These are phyloP conservation scores for Diacronema lutheri DNA, from an alignment of 78 protist species.

Conservation along the genomic window DNA sequence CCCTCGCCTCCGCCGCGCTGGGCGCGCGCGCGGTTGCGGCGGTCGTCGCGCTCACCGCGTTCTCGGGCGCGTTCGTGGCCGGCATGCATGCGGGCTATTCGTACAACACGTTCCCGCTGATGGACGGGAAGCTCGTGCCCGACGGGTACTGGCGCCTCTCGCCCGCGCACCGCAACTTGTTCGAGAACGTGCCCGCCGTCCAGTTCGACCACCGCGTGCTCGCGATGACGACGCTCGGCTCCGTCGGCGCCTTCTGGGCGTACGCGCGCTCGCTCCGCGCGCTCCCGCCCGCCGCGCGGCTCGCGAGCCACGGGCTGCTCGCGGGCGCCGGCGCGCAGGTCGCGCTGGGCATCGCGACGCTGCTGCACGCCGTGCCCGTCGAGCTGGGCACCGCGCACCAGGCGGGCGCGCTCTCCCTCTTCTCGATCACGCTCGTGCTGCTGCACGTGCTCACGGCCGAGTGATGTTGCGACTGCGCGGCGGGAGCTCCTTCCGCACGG, in stretches of 20 bases:
- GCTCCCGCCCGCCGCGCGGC: conserved; percentile 30
- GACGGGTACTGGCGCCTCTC: conserved; percentile 38
- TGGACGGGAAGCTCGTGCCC: conserved; percentile 73
- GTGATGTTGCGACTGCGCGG: no score
- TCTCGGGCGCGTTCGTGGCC: conserved; percentile 87
- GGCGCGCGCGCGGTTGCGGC: conserved; percentile 50
- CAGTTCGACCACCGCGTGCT: conserved; percentile 56
- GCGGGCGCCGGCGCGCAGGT: conserved; percentile 50
- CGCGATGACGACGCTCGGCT: conserved; percentile 27
- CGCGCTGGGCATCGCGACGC: conserved; percentile 78
- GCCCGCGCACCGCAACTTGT: conserved; percentile 62
- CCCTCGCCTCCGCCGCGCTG: background rate
- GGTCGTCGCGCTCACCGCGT: conserved; percentile 58
- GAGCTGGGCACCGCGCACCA: conserved; percentile 86
- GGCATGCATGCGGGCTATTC: conserved; percentile 91
- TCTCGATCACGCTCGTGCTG: conserved; percentile 46
- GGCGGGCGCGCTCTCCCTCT: conserved; percentile 73
- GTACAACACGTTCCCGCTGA: conserved; percentile 81
- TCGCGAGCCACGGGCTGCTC: background rate
- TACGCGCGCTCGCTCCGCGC: background rate
- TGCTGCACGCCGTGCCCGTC: conserved; percentile 76
- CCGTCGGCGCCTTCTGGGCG: background rate
- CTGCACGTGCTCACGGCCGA: background rate
- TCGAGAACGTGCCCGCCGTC: conserved; percentile 73
- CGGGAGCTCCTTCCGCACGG: no score